A percentile compares a stretch with the other conserved stretches of the same genome.
Conservation (phyloP, 495 filamentous ascomycete species). For the Rostrohypoxylon terebratum region DNA sequence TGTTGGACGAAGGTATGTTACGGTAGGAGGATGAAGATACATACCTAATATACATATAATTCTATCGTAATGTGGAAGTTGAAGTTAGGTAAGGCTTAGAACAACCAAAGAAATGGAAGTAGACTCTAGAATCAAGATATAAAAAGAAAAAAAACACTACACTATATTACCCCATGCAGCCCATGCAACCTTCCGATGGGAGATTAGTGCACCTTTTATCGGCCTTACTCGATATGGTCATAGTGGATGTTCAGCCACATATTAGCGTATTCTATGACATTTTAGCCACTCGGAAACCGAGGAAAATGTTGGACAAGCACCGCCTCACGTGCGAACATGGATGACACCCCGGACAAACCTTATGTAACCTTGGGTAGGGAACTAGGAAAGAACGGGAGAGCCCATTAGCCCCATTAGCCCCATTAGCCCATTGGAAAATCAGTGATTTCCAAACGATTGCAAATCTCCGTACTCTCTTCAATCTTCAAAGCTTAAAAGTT, state of each 20-base stretch:
- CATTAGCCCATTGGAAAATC: constrained; percentile 7
- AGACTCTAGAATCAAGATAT: neutral
- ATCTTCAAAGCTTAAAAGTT: constrained; percentile 21
- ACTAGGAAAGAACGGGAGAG: constrained; percentile 13
- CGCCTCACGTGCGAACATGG: constrained; percentile 22
- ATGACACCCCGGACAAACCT: neutral
- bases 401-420: no score
- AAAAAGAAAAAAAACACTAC: constrained; percentile 25
- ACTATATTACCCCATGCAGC: no score
- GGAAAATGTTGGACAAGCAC: neutral
- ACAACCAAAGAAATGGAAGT: neutral
- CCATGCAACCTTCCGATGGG: constrained; percentile 16
- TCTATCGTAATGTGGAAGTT: neutral
- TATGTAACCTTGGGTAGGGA: constrained; percentile 17
- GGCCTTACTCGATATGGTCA: constrained; percentile 19
- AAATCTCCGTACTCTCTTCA: constrained; percentile 37
- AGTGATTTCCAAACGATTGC: constrained; percentile 46
- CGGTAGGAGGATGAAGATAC: neutral
- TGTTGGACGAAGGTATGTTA: neutral
- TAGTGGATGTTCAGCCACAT: constrained; percentile 25
- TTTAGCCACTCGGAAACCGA: constrained; percentile 19
- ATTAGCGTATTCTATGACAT: constrained; percentile 23
- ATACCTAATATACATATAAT: neutral
- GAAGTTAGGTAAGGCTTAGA: constrained; percentile 1
- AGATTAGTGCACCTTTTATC: constrained; percentile 19